A percentile compares a stretch with the other conserved stretches of the same genome.
phyloP scores from a whole-genome alignment of 805 yeast genomes.

The Torulaspora microellipsoides region DNA sequence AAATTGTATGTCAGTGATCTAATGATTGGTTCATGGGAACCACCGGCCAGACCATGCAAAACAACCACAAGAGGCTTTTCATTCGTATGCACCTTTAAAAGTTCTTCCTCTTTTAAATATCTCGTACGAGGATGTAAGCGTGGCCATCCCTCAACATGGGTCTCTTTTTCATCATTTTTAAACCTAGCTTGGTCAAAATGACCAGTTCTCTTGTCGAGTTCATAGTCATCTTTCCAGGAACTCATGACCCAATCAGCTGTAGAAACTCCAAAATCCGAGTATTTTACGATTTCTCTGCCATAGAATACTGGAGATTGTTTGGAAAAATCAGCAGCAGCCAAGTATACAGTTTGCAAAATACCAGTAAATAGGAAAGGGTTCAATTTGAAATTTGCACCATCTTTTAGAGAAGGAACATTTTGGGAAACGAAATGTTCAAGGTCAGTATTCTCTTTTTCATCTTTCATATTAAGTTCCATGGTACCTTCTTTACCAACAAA shows the following conservation, averaged over 20 bases:
- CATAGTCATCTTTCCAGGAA: constrained; percentile 24
- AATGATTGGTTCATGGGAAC: constrained; percentile 70
- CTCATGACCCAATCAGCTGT: constrained; percentile 65
- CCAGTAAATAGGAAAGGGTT: constrained; percentile 69
- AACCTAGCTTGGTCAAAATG: constrained; percentile 29
- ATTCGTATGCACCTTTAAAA: constrained; percentile 35
- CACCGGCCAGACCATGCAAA: constrained; percentile 74
- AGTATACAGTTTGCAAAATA: constrained; percentile 69
- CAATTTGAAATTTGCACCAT: constrained; percentile 49
- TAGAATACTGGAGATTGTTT: constrained; percentile 56
- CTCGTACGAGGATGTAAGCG: constrained; percentile 66
- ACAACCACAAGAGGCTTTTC: constrained; percentile 55
- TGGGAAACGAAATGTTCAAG: constrained; percentile 25
- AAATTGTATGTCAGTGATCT: constrained; percentile 49
- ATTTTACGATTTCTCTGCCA: constrained; percentile 60
- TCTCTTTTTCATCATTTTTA: constrained; percentile 36
- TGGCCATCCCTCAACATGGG: constrained; percentile 50
- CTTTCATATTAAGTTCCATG: constrained; percentile 20
- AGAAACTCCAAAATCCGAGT: constrained; percentile 64
- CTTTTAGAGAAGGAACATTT: constrained; percentile 42
- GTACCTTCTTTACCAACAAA: constrained; percentile 24
- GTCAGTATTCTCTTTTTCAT: constrained; percentile 14
- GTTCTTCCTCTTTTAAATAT: constrained; percentile 47
- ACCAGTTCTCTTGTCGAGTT: constrained; percentile 11
- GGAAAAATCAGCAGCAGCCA: constrained; percentile 52